Conservation (phyloP, 352 stramenopile genomes). For the Phytophthora hibernalis region DNA sequence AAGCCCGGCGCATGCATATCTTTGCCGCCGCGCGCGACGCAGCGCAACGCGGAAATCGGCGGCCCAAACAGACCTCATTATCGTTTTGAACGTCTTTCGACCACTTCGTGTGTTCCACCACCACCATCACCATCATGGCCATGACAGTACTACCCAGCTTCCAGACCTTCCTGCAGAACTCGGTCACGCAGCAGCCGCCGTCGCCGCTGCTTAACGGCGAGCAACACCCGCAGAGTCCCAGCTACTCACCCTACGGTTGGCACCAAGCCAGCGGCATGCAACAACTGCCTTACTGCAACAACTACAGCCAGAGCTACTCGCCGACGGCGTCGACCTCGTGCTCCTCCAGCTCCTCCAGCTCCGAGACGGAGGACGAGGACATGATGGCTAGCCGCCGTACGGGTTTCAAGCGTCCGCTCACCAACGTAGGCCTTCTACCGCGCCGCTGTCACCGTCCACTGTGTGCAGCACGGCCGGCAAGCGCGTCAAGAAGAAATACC, state of each 20-base stretch:
- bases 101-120: slow-evolving; percentile 5
- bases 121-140: slow-evolving; percentile 34
- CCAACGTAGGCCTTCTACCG: slow-evolving; percentile 26
- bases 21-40: slow-evolving; percentile 40
- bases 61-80: slow-evolving; percentile 28
- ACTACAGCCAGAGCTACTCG: slow-evolving; percentile 23
- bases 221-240: slow-evolving; percentile 14
- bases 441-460: slow-evolving; percentile 22
- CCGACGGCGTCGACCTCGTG: slow-evolving; percentile 10
- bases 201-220: slow-evolving; percentile 25
- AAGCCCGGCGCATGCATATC: slow-evolving; percentile 44
- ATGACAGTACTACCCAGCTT: slow-evolving; percentile 65
- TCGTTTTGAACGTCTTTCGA: slow-evolving; percentile 28
- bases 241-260: slow-evolving; percentile 29
- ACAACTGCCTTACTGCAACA: slow-evolving; percentile 30
- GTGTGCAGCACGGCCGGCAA: slow-evolving; percentile 29
- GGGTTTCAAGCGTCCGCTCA: slow-evolving; percentile 33
- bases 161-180: slow-evolving; percentile 60
- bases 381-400: slow-evolving; percentile 17
- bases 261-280: slow-evolving; percentile 21
- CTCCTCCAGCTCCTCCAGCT: slow-evolving; percentile 31
- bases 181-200: slow-evolving; percentile 36
- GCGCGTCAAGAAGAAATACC: slow-evolving; percentile 73
- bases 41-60: background rate
- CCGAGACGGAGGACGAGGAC: slow-evolving; percentile 43